phyloP scores from a whole-genome alignment of 2,329 filamentous ascomycete genomes.

The Ceratocystis ficicola region DNA sequence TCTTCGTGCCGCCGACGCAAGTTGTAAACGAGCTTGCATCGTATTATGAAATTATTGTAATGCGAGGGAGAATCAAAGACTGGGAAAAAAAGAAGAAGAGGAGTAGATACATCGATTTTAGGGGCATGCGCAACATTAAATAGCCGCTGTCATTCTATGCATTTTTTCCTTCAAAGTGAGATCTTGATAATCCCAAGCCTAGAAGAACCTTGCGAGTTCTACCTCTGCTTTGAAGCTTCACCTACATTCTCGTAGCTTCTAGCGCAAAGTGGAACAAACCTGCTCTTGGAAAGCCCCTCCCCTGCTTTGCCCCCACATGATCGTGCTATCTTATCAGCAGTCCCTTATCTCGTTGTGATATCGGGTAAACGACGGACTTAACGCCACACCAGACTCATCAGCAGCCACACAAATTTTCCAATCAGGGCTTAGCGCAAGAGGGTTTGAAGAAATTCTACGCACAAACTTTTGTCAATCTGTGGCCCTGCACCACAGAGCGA shows the following conservation, averaged over 20 bases:
- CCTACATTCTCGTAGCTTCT: slow-evolving; percentile 34
- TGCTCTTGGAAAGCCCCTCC: not conserved
- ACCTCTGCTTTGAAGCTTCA: slow-evolving; percentile 24
- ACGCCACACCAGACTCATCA: not conserved
- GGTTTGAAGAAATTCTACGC: slow-evolving; percentile 32
- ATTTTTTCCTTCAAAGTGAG: slow-evolving; percentile 15
- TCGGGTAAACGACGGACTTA: not conserved
- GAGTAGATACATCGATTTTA: not conserved
- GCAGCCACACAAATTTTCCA: slow-evolving; percentile 23
- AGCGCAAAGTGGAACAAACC: slow-evolving; percentile 17
- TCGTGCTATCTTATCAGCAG: not conserved
- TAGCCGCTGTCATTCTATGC: not conserved
- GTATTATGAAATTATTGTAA: slow-evolving; percentile 18
- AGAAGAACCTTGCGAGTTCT: not conserved
- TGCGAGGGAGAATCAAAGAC: slow-evolving; percentile 7
- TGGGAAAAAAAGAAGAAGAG: not conserved
- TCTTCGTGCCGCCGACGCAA: slow-evolving; percentile 32
- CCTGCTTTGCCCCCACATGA: not conserved
- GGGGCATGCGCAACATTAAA: not conserved
- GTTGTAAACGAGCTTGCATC: slow-evolving; percentile 35
- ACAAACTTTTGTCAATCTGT: slow-evolving; percentile 31
- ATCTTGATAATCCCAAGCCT: not conserved
- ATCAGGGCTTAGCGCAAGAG: slow-evolving; percentile 32
- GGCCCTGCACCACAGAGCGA: slow-evolving; percentile 22
- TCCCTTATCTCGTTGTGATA: slow-evolving; percentile 15